Base-by-base conservation (phyloP, 441 rosid species). In the Gossypium lobatum region DNA sequence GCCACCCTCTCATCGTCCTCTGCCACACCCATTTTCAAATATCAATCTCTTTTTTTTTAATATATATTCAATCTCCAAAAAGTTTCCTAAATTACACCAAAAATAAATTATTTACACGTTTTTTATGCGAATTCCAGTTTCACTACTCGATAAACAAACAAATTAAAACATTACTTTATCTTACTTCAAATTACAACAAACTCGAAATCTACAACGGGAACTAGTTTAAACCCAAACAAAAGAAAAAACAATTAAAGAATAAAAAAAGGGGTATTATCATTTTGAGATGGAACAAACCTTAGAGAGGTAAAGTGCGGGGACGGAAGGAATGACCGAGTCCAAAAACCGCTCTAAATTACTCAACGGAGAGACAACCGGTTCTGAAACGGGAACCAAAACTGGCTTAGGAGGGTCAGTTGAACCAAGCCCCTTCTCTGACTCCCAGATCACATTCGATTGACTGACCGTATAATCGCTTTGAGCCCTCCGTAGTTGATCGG, bases 271-370 rank as follows among this genome's bases (percentile, higher is more conserved):
- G 45, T 3, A 6, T 25, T 14, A 60, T 42, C 9, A 50, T 16
- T 53, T 26, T 8, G 54, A 69, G 62, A 25, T 20, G 14, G 2
- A 66, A 45, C 18, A 7, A 61, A 90, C 95, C 95, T 86, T 87
- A n/a, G 92, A 77, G 6, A 71, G 80, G 75, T 88, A 80, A 72
- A 83, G 93, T 1, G 85, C 85, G 1, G 87, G 85, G 45, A 88
- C 92, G 21, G 78, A 72, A 23, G 97, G 97, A 34, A 85, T 83
- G 64, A 85, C 85, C 26, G 92, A 85, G 64, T 83, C 84, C 81
- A 90, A 42, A 73, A 92, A 87, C 74, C 91, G 83, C 26, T 88
- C 85, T 46, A 92, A 75, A 64, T 90, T 88, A 80, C 86, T 87
- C 62, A 72, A 74, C 4, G 82, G 84, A 14, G 82, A 72, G 18